phyloP scores from a whole-genome alignment of 2,329 filamentous ascomycete species.

The Daldinia sp. region DNA sequence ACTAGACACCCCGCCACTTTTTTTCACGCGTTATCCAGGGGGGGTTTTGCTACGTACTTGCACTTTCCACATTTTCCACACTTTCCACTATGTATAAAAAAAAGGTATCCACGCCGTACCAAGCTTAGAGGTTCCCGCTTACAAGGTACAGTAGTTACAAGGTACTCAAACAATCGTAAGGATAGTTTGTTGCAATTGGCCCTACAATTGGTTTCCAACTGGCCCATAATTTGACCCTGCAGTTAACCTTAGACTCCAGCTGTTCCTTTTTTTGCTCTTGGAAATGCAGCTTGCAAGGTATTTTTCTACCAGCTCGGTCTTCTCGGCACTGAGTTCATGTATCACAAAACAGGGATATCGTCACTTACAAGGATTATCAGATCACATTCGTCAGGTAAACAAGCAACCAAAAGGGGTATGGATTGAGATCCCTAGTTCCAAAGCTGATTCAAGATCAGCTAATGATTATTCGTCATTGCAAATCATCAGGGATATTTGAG shows the following conservation, averaged over 20 bases:
- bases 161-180: conserved; percentile 1
- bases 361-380: conserved; percentile 35
- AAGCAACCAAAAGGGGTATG: conserved; percentile 23
- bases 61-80: too few relatives aligned
- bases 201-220: neutral
- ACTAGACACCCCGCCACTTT: conserved; percentile 37
- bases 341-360: conserved; percentile 28
- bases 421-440: conserved; percentile 18
- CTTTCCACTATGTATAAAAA: too few relatives aligned
- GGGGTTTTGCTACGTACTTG: too few relatives aligned
- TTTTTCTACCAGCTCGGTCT: conserved; percentile 23
- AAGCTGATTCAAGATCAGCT: conserved; percentile 36
- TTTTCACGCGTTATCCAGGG: conserved; percentile 20
- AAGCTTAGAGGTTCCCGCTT: neutral
- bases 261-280: neutral
- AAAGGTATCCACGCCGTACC: neutral
- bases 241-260: neutral
- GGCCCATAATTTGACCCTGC: neutral
- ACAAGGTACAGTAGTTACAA: neutral
- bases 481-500: conserved; percentile 22
- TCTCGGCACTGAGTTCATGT: conserved; percentile 26
- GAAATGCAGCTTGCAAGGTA: conserved; percentile 25
- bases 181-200: neutral
- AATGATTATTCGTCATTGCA: conserved; percentile 25
- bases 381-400: conserved; percentile 37